Evolutionary conservation across 129 eudicot species (phyloP), one percentile per base, ranked within the genome.

Genomic region (Tagetes erecta): DNA sequence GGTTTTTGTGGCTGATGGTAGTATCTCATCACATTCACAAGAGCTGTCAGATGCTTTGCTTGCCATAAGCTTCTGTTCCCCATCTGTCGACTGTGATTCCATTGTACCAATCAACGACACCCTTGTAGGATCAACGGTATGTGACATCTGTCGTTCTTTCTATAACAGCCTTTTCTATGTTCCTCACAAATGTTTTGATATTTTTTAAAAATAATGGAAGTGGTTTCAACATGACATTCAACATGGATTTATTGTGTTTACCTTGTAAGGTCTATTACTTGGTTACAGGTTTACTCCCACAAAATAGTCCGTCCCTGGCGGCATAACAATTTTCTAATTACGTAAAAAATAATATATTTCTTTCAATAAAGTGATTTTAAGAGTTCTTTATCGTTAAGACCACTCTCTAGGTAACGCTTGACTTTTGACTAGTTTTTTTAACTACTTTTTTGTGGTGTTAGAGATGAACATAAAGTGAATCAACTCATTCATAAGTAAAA

Each of bases 1-100:
- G 98, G 89, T 90, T 77, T 93, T 93, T 73, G 86, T 93, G 72
- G 81, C 98, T 5, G 98, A 93, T 70, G 94, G 92, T 62, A 84
- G 70, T 56, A 62, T 56, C 68, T 40, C 69, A 52, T 64, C 62
- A 56, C 77, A 80, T 58, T 67, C 80, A 20, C 75, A 77, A 20
- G 85, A 74, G 42, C 58, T 81, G 47, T 59, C 80, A 49, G 84
- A 76, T 73, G 70, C 84, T 53, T 78, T 93, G 87, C 89, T 93
- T 67, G 98, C 98, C 50, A 86, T 93, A 45, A 84, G 86, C 85
- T 93, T 93, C 84, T 79, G 80, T 74, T 75, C 89, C 36, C 92
- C 92, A 6, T 74, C 74, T 65, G 58, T 58, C 27, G 95, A 83
- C 58, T 74, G 70, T 45, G 92, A 90, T 83, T 84, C 92, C 45